Percentiles rank a stretch among this genome's conserved stretches.
Conservation (phyloP, 1,284 basidiomycete species). For the Polyporus tsugae region DNA sequence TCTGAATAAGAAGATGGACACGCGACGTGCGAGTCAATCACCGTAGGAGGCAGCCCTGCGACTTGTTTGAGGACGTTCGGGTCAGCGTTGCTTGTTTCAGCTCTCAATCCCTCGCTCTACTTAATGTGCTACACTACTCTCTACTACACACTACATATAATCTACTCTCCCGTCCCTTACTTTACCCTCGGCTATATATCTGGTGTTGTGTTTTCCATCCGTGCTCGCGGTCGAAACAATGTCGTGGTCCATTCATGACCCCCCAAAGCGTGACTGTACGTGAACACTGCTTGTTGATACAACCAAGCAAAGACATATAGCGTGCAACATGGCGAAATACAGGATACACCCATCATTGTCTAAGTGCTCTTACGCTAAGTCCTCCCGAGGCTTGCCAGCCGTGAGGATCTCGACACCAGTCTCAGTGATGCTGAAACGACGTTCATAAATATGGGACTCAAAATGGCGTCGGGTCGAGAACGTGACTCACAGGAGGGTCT, state of each 20-base stretch:
- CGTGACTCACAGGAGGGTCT: conserved; percentile 82
- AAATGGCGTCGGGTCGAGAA: neutral
- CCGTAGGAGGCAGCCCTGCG: neutral
- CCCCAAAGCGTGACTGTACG: neutral
- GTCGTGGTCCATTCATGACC: neutral
- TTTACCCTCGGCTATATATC: neutral
- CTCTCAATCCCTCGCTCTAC: neutral
- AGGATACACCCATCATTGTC: neutral
- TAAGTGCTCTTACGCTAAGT: conserved; percentile 38
- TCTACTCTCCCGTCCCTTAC: neutral
- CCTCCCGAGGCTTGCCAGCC: conserved; percentile 55
- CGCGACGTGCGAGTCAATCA: conserved; percentile 39
- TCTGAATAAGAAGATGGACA: conserved; percentile 68
- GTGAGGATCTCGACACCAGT: conserved; percentile 92
- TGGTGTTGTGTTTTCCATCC: neutral
- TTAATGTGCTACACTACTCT: neutral
- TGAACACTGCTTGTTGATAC: neutral
- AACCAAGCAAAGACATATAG: neutral
- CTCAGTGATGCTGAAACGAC: conserved; percentile 80
- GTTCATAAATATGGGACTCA: neutral
- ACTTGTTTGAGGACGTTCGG: neutral
- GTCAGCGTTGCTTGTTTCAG: neutral
- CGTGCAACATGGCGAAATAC: neutral
- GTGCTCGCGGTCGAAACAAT: neutral
- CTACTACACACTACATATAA: neutral